Conservation (phyloP, 2,329 filamentous ascomycete genomes). For the Plectosphaerella plurivora region DNA sequence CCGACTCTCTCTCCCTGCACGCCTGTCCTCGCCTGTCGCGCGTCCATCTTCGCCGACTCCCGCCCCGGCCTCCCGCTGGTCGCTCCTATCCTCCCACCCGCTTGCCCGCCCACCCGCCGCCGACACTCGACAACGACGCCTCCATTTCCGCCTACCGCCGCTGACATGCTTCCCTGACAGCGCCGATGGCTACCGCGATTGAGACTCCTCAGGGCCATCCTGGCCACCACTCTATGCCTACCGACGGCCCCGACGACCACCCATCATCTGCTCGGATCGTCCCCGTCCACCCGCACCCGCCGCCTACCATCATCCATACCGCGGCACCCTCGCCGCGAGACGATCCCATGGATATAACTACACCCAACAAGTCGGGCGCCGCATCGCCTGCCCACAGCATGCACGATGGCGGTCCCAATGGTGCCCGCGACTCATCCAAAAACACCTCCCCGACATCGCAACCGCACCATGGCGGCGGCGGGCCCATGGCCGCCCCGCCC, state of each 20-base stretch:
- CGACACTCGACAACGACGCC: not conserved
- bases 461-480: conserved; percentile 8
- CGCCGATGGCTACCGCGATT: conserved; percentile 49
- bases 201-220: conserved; percentile 43
- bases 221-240: conserved; percentile 21
- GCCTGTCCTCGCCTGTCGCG: too few relatives aligned
- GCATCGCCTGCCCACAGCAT: conserved; percentile 6
- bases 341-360: conserved; percentile 59
- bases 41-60: too few relatives aligned
- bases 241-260: conserved; percentile 36
- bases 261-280: conserved; percentile 51
- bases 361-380: conserved; percentile 40
- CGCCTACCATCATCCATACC: conserved; percentile 50
- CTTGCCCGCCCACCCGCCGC: not conserved
- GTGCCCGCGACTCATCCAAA: conserved; percentile 27
- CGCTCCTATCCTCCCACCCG: not conserved
- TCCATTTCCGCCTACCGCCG: not conserved
- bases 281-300: conserved; percentile 40
- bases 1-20: too few relatives aligned
- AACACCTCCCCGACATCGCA: conserved; percentile 34
- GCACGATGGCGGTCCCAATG: conserved; percentile 15
- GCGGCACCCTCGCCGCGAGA: conserved; percentile 49
- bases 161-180: conserved; percentile 18
- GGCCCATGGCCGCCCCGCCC: conserved; percentile 45
- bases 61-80: too few relatives aligned